Evolutionary conservation across 1,139 yeast genomes (phyloP).

Genomic region (Schwanniomyces etchellsii): DNA sequence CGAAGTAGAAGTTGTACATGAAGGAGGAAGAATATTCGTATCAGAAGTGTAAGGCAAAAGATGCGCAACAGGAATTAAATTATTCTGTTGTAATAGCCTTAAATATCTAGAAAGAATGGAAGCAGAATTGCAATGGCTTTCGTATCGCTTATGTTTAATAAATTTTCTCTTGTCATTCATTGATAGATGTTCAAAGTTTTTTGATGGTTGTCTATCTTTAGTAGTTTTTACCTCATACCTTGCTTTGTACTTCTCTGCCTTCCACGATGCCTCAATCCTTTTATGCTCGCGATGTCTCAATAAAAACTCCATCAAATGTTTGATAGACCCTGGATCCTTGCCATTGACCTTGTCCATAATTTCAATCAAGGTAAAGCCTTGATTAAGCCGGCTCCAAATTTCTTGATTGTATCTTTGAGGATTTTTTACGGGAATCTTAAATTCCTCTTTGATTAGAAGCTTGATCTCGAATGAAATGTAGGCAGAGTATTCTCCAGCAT

Average conservation of each 20-base stretch:
- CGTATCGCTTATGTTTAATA: conserved; percentile 6
- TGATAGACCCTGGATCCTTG: no score
- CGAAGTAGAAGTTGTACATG: conserved; percentile 4
- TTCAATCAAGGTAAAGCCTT: no score
- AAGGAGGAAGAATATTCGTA: not conserved
- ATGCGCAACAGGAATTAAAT: conserved; percentile 28
- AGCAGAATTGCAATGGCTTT: conserved; percentile 7
- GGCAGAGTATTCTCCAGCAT: no score
- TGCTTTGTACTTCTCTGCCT: conserved; percentile 9
- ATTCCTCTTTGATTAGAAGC: no score
- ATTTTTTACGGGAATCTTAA: no score
- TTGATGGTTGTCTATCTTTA: no score
- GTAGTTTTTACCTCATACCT: conserved; percentile 1
- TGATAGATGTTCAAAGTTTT: not conserved
- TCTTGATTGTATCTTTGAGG: no score
- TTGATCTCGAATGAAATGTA: no score
- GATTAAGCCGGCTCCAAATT: no score
- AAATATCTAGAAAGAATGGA: conserved; percentile 23
- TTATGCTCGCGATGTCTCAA: conserved; percentile 2
- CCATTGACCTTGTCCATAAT: no score
- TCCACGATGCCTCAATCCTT: conserved; percentile 4
- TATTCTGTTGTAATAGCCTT: conserved; percentile 20
- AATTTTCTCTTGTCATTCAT: conserved; percentile 5
- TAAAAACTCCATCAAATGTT: no score
- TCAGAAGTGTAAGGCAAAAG: conserved; percentile 24